A percentile compares a stretch with the other conserved stretches of the same genome.
These are phyloP conservation scores for Cystobasidium sp. DNA, from an alignment of 1,284 basidiomycete species.

Conservation along the genomic window DNA sequence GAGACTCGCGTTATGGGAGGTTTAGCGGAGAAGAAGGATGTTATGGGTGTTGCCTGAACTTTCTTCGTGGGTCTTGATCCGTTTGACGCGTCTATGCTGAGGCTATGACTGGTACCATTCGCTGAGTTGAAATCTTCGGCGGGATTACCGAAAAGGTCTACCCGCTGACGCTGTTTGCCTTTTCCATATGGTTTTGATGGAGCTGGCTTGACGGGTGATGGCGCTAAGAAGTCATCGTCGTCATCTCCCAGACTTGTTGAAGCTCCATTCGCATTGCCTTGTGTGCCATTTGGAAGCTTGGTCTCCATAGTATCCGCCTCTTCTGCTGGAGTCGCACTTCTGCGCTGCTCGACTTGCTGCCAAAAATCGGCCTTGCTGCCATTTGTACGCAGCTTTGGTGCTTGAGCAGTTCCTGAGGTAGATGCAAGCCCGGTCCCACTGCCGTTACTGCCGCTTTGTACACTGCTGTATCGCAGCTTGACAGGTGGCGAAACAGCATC, in stretches of 20 bases:
- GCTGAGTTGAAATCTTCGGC: background rate
- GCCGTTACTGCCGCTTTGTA: background rate
- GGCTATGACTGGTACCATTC: background rate
- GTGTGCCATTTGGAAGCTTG: too few species aligned
- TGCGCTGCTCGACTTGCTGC: constrained; percentile 26
- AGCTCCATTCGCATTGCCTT: background rate
- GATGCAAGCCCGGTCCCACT: background rate
- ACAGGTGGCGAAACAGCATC: constrained; percentile 25
- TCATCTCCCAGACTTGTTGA: background rate
- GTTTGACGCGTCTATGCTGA: background rate
- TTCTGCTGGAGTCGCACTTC: constrained; percentile 8
- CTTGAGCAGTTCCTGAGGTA: constrained; percentile 12
- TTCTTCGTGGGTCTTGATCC: background rate
- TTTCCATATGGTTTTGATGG: background rate
- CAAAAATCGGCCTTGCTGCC: constrained; percentile 19
- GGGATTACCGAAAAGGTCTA: constrained; percentile 15
- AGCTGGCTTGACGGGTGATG: constrained; percentile 31
- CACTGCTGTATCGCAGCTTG: constrained; percentile 17
- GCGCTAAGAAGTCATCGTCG: constrained; percentile 19
- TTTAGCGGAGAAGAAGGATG: constrained; percentile 12
- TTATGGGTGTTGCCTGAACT: constrained; percentile 3
- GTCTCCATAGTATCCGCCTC: background rate
- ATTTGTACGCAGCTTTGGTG: background rate
- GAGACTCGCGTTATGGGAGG: background rate
- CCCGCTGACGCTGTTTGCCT: constrained; percentile 23